phyloP scores from a whole-genome alignment of 1,139 yeast genomes.

The Pichia sp. region DNA sequence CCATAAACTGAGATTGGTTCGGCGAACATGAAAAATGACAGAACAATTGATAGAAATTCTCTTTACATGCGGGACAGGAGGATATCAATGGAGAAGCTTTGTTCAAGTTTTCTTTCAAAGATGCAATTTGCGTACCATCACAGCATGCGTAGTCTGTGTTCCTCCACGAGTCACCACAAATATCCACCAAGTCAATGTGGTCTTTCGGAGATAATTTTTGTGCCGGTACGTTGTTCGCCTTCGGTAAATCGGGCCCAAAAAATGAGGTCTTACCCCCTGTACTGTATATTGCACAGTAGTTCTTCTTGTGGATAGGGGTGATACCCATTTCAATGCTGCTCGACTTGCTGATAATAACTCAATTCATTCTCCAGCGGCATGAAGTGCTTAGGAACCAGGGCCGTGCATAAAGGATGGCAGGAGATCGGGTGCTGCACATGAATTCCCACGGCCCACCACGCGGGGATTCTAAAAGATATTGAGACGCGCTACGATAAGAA shows the following conservation, averaged over 20 bases:
- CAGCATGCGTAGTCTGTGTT: slow-evolving; percentile 44
- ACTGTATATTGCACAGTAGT: slow-evolving; percentile 53
- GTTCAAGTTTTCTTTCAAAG: slow-evolving; percentile 48
- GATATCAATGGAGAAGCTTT: slow-evolving; percentile 75
- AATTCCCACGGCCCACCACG: no score
- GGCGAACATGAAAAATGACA: slow-evolving; percentile 92
- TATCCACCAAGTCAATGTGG: slow-evolving; percentile 38
- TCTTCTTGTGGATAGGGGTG: slow-evolving; percentile 20
- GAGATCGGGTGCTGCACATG: no score
- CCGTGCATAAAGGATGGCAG: no score
- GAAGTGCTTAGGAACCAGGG: no score
- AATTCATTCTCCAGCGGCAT: no score
- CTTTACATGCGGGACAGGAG: slow-evolving; percentile 91
- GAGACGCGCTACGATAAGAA: no score
- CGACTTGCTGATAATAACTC: no score
- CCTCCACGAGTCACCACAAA: slow-evolving; percentile 71
- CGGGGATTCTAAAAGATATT: no score
- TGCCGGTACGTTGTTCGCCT: slow-evolving; percentile 51
- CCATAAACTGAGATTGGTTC: slow-evolving; percentile 66
- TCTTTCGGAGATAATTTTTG: slow-evolving; percentile 30
- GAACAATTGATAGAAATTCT: slow-evolving; percentile 77
- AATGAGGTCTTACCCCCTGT: slow-evolving; percentile 70
- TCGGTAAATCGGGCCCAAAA: slow-evolving; percentile 77
- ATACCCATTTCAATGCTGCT: no score
- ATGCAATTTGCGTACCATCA: slow-evolving; percentile 40